These are phyloP conservation scores for Penicillium antarcticum DNA, from an alignment of 495 filamentous ascomycete genomes.

Conservation along the genomic window DNA sequence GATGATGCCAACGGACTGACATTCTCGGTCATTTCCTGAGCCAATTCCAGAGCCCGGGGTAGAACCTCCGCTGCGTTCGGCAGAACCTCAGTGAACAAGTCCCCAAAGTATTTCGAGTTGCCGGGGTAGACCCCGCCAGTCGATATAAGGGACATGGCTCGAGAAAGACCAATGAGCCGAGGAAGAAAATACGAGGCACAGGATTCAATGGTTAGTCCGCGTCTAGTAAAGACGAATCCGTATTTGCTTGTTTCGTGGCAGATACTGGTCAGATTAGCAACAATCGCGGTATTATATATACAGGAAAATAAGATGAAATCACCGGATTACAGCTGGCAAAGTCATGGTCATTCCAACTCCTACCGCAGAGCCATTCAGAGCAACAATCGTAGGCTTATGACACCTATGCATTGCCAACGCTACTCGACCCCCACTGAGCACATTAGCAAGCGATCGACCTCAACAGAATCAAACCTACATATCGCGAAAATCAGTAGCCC, in stretches of 20 bases:
- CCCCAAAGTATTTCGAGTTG: slow-evolving; percentile 37
- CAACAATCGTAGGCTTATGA: slow-evolving; percentile 58
- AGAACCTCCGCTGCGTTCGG: slow-evolving; percentile 46
- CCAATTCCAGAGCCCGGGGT: slow-evolving; percentile 46
- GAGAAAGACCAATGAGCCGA: slow-evolving; percentile 51
- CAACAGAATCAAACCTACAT: slow-evolving; percentile 7
- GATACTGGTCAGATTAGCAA: slow-evolving; percentile 20
- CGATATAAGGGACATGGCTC: slow-evolving; percentile 47
- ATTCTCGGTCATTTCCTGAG: slow-evolving; percentile 52
- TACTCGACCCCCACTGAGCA: slow-evolving; percentile 46
- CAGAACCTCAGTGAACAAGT: slow-evolving; percentile 52
- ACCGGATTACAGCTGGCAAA: slow-evolving; percentile 53
- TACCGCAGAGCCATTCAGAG: slow-evolving; percentile 58
- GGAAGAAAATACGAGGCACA: slow-evolving; percentile 59
- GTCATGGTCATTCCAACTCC: slow-evolving; percentile 64
- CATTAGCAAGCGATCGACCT: not conserved
- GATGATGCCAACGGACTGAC: slow-evolving; percentile 46
- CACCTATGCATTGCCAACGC: slow-evolving; percentile 56
- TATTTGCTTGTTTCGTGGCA: slow-evolving; percentile 46
- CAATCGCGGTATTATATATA: not conserved
- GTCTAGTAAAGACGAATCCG: slow-evolving; percentile 58
- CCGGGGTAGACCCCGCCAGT: slow-evolving; percentile 35
- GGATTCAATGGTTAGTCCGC: slow-evolving; percentile 58
- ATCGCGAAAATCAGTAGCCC: slow-evolving; percentile 19
- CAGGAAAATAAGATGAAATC: not conserved